Conservation (phyloP, 768 basidiomycete species). For the Thelephora ganbajun region DNA sequence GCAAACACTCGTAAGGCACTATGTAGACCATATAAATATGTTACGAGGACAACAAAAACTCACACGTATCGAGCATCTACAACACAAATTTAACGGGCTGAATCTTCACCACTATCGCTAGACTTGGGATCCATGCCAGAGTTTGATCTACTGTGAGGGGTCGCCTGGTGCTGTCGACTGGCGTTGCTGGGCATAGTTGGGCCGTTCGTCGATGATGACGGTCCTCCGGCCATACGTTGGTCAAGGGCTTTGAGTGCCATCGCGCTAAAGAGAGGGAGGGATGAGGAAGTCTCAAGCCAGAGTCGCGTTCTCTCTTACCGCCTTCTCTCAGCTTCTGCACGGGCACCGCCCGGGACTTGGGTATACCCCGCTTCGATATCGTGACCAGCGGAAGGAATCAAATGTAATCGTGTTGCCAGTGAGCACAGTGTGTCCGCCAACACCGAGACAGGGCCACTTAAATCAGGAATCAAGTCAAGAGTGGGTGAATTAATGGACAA, state of each 20-base stretch:
- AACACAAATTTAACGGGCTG: too few relatives aligned
- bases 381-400: conserved; percentile 50
- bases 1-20: too few relatives aligned
- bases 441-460: conserved; percentile 56
- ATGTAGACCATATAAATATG: too few relatives aligned
- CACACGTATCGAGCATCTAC: too few relatives aligned
- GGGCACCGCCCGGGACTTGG: conserved; percentile 72
- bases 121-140: too few relatives aligned
- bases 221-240: conserved; percentile 65
- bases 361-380: conserved; percentile 68
- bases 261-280: conserved; percentile 36
- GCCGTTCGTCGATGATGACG: conserved; percentile 17
- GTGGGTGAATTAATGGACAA: neutral
- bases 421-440: conserved; percentile 57
- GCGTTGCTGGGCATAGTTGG: conserved; percentile 8
- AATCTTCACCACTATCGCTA: too few relatives aligned
- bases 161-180: too few relatives aligned
- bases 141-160: too few relatives aligned
- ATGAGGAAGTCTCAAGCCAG: neutral
- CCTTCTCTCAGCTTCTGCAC: conserved; percentile 93
- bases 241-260: conserved; percentile 96
- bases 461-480: neutral
- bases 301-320: conserved; percentile 34
- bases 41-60: too few relatives aligned
- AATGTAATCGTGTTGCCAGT: conserved; percentile 50